Conservation (phyloP, 352 stramenopile species). For the Globisporangium lucens region DNA sequence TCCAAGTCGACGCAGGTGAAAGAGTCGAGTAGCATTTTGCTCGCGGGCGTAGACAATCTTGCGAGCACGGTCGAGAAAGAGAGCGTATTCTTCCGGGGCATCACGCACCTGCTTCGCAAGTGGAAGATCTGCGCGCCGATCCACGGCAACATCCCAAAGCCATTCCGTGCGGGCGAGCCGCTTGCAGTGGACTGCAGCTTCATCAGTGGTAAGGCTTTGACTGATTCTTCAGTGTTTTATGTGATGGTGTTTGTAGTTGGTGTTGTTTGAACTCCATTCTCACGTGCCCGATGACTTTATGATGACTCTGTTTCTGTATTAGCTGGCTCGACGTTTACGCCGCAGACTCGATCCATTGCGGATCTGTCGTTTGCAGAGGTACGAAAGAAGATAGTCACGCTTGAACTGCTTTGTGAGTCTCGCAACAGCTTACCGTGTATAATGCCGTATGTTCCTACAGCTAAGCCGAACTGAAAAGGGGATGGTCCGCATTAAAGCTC, state of each 20-base stretch:
- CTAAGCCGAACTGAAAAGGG: conserved; percentile 80
- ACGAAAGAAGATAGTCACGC: neutral
- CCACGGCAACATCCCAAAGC: conserved; percentile 85
- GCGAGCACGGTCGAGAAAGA: conserved; percentile 75
- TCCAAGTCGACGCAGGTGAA: conserved; percentile 73
- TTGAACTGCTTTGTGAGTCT: neutral
- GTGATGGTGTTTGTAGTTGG: neutral
- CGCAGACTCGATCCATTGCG: conserved; percentile 67
- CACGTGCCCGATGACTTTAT: neutral
- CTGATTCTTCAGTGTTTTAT: neutral
- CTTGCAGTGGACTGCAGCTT: conserved; percentile 86
- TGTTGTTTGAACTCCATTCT: neutral
- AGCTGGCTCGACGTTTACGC: conserved; percentile 75
- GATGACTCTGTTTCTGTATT: conserved; percentile 11
- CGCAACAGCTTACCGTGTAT: neutral
- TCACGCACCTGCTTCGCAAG: conserved; percentile 74
- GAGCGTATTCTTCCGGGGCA: conserved; percentile 80
- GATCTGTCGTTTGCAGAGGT: conserved; percentile 83
- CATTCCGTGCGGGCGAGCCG: conserved; percentile 78
- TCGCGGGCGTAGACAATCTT: conserved; percentile 67
- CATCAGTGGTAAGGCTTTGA: conserved; percentile 48
- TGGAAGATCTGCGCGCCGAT: conserved; percentile 87
- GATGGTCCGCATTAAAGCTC: conserved; percentile 68
- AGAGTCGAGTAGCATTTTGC: conserved; percentile 70
- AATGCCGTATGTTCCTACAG: conserved; percentile 19